phyloP scores from a whole-genome alignment of 768 basidiomycete genomes.

The Pholiota molesta region DNA sequence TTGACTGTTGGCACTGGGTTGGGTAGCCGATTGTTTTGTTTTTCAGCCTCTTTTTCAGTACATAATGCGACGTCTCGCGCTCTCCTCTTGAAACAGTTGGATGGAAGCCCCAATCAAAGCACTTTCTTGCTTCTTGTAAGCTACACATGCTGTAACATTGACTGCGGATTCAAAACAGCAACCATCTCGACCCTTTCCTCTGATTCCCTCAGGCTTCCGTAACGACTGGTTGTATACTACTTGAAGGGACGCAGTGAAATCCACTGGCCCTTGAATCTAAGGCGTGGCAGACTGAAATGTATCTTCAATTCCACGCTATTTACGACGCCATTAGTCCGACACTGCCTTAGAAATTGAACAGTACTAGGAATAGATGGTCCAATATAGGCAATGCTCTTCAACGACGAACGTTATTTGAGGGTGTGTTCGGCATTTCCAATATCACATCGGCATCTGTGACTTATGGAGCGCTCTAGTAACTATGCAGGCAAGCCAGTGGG shows the following conservation, averaged over 20 bases:
- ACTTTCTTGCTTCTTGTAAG: conserved; percentile 37
- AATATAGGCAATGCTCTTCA: not conserved
- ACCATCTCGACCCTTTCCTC: not conserved
- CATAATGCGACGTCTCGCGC: not conserved
- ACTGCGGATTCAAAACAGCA: not conserved
- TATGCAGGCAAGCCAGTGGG: not conserved
- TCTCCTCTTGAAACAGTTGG: conserved; percentile 30
- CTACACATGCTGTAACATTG: not conserved
- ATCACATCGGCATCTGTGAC: not conserved
- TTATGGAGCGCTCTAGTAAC: conserved; percentile 1
- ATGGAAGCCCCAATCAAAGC: conserved; percentile 34
- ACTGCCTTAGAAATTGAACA: not conserved
- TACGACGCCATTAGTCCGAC: not conserved
- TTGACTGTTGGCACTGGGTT: conserved; percentile 58
- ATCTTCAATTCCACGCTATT: not conserved
- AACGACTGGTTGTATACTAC: not conserved
- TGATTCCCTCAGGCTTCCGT: not conserved
- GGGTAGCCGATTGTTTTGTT: conserved; percentile 15
- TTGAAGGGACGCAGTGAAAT: no score
- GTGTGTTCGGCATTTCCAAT: not conserved
- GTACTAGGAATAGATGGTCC: not conserved
- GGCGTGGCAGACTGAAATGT: no score
- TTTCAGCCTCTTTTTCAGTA: no score
- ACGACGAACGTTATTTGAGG: not conserved
- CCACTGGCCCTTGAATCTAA: no score